A percentile compares a stretch with the other conserved stretches of the same genome.
Evolutionary conservation across 1,284 basidiomycete species (phyloP).

Genomic region (Mycena citricolor): DNA sequence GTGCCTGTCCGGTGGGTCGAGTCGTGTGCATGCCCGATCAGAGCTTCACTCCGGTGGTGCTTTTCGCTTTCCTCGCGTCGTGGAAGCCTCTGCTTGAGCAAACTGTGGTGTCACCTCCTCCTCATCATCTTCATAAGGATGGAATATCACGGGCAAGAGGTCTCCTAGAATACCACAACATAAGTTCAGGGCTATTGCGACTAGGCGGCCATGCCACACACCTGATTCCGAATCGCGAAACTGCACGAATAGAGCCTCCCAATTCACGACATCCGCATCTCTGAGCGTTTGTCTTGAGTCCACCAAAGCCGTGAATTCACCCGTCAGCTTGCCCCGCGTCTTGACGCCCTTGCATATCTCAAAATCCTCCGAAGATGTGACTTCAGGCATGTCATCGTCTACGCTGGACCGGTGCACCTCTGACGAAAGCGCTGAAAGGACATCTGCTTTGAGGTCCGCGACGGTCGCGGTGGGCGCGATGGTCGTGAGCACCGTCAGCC

Average conservation of each 20-base stretch:
- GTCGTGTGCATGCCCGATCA: too few species aligned
- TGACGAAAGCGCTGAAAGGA: constrained; percentile 57
- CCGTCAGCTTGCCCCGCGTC: constrained; percentile 48
- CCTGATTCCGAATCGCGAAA: constrained; percentile 57
- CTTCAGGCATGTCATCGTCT: constrained; percentile 45
- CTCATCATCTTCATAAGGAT: constrained; percentile 27
- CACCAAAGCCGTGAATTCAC: constrained; percentile 52
- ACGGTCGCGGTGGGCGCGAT: constrained; percentile 54
- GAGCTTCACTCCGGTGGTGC: constrained; percentile 18
- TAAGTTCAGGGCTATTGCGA: too few species aligned
- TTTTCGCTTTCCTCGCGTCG: constrained; percentile 20
- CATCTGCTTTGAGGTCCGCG: constrained; percentile 58
- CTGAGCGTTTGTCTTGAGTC: constrained; percentile 45
- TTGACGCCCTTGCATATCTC: constrained; percentile 57
- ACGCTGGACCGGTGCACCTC: constrained; percentile 37
- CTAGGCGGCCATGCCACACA: too few species aligned
- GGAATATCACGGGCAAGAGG: constrained; percentile 29
- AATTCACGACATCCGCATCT: constrained; percentile 50
- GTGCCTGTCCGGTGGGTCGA: too few species aligned
- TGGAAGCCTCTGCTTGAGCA: constrained; percentile 6
- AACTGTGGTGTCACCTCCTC: constrained; percentile 19
- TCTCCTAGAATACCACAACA: constrained; percentile 29
- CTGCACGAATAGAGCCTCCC: constrained; percentile 66
- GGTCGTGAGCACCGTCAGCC: constrained; percentile 61
- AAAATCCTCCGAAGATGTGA: constrained; percentile 52